phyloP scores from a whole-genome alignment of 2,329 filamentous ascomycete species.

The Ophiocordyceps sinensis region DNA sequence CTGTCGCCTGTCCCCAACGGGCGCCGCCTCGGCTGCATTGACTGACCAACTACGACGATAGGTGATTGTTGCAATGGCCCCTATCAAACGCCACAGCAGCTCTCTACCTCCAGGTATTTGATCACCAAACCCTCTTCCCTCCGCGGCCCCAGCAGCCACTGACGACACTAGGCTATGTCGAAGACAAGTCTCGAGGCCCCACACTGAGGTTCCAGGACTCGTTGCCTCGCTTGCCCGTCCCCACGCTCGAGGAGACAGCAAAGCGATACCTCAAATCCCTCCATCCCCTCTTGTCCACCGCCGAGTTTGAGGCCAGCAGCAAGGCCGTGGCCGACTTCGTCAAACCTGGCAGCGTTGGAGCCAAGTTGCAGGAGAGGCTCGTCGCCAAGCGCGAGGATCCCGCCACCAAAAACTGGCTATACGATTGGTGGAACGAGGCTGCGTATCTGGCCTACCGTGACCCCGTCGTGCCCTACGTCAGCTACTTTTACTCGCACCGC shows the following conservation, averaged over 20 bases:
- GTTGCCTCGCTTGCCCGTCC: conserved; percentile 66
- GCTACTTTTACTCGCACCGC: conserved; percentile 97
- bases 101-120: conserved; percentile 37
- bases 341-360: conserved; percentile 69
- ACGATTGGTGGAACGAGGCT: conserved; percentile 95
- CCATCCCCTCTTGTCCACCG: conserved; percentile 54
- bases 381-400: conserved; percentile 66
- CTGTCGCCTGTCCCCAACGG: background rate
- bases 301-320: conserved; percentile 59
- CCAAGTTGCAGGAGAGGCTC: conserved; percentile 77
- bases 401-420: conserved; percentile 81
- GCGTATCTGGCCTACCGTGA: conserved; percentile 91
- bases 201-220: conserved; percentile 81
- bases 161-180: conserved; percentile 50
- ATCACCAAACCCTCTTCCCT: background rate
- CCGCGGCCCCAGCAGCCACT: background rate
- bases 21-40: background rate
- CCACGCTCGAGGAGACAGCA: conserved; percentile 69
- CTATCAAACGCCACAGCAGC: conserved; percentile 40
- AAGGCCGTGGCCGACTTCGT: conserved; percentile 82
- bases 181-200: conserved; percentile 63
- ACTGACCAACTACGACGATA: background rate
- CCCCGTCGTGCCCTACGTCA: conserved; percentile 93
- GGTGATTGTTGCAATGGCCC: conserved; percentile 25
- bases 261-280: conserved; percentile 69